Conservation (phyloP, 2,329 filamentous ascomycete genomes). For the Fusarium udum region DNA sequence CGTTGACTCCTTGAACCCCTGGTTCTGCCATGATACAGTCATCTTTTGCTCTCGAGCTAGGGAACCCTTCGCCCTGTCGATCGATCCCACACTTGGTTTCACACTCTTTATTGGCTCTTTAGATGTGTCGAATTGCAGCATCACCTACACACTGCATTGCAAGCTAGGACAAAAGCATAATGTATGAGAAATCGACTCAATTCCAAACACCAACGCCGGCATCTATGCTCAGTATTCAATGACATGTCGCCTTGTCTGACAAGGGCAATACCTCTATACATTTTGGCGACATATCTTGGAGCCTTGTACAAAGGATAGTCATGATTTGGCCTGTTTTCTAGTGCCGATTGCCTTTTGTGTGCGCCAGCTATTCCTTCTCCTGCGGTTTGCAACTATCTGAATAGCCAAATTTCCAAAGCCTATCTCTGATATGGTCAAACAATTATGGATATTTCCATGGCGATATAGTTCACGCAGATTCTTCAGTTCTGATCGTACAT, state of each 20-base stretch:
- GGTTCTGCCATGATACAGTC: background rate
- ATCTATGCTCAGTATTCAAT: slow-evolving; percentile 7
- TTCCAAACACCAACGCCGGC: slow-evolving; percentile 19
- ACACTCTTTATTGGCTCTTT: background rate
- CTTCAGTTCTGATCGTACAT: slow-evolving; percentile 44
- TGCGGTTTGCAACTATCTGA: slow-evolving; percentile 3
- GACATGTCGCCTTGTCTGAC: background rate
- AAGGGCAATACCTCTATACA: background rate
- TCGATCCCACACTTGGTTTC: background rate
- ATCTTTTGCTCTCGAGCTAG: background rate
- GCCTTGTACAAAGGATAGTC: background rate
- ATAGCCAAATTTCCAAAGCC: background rate
- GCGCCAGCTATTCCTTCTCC: background rate
- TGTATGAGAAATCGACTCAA: slow-evolving; percentile 2
- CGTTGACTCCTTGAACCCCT: slow-evolving; percentile 19
- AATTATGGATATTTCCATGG: background rate
- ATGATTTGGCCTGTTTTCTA: background rate
- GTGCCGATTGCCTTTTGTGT: background rate
- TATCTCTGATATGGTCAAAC: background rate
- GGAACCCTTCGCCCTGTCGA: background rate
- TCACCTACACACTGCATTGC: background rate
- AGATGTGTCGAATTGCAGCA: background rate
- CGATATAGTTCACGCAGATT: background rate
- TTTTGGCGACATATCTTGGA: background rate
- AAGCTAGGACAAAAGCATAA: background rate